A percentile compares a stretch with the other conserved stretches of the same genome.
Evolutionary conservation across 345 rosid species (phyloP).

Genomic region (Iberis pinnata): DNA sequence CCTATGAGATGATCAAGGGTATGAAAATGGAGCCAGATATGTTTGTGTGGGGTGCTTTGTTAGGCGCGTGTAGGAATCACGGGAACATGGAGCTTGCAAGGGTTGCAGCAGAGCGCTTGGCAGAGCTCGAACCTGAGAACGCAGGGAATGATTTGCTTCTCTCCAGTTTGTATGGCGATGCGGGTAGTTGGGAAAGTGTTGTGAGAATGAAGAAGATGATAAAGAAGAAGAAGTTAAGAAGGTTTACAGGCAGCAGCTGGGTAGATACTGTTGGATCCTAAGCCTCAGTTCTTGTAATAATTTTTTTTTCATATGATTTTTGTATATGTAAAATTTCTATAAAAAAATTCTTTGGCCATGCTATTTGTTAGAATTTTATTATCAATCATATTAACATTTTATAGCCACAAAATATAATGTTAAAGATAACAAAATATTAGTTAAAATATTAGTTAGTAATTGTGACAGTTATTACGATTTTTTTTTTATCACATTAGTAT

Average conservation of each 20-base stretch:
- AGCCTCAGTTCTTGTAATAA: not conserved
- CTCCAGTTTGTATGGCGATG: conserved; percentile 52
- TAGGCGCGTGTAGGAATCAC: conserved; percentile 78
- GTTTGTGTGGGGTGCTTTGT: conserved; percentile 85
- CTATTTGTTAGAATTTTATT: too few relatives aligned
- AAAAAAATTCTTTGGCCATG: too few relatives aligned
- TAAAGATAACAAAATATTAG: too few relatives aligned
- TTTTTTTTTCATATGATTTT: too few relatives aligned
- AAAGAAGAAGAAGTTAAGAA: conserved; percentile 38
- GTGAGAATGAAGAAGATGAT: conserved; percentile 44
- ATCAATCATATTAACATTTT: too few relatives aligned
- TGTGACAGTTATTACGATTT: too few relatives aligned
- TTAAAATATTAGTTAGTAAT: too few relatives aligned
- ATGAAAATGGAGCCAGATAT: conserved; percentile 69
- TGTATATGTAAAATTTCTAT: too few relatives aligned
- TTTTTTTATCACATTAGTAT: too few relatives aligned
- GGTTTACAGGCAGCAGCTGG: conserved; percentile 69
- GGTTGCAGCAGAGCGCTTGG: conserved; percentile 53
- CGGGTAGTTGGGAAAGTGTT: conserved; percentile 54
- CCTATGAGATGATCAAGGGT: conserved; percentile 43
- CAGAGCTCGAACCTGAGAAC: conserved; percentile 65
- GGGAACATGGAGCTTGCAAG: conserved; percentile 62
- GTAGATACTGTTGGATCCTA: conserved; percentile 33
- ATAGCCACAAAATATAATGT: too few relatives aligned
- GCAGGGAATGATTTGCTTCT: conserved; percentile 48